A percentile compares a stretch with the other conserved stretches of the same genome.
Conservation (phyloP, 2,329 filamentous ascomycete species). For the Leptographium wingfieldii region DNA sequence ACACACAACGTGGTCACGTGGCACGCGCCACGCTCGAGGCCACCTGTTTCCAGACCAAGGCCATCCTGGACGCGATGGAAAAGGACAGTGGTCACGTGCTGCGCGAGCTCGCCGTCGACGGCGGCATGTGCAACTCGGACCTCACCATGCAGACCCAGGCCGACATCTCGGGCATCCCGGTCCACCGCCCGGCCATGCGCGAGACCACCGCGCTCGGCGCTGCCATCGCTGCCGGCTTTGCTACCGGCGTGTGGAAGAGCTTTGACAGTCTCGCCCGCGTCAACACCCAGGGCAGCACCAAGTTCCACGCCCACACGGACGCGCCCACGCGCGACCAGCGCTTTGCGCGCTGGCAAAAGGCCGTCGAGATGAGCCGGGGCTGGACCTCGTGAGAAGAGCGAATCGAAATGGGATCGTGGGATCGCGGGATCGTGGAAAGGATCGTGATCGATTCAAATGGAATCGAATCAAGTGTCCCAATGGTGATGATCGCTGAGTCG, state of each 20-base stretch:
- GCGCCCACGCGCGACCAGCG: conserved; percentile 24
- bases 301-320: conserved; percentile 55
- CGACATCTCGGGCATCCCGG: conserved; percentile 68
- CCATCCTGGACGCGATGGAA: conserved; percentile 85
- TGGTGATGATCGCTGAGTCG: no score
- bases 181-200: conserved; percentile 75
- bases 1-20: conserved; percentile 76
- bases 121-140: conserved; percentile 79
- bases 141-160: conserved; percentile 88
- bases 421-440: neutral
- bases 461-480: no score
- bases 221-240: conserved; percentile 80
- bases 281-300: conserved; percentile 54
- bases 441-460: neutral
- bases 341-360: conserved; percentile 41
- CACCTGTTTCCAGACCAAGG: conserved; percentile 84
- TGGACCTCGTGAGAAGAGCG: conserved; percentile 22
- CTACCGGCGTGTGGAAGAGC: conserved; percentile 63
- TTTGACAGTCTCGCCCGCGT: conserved; percentile 62
- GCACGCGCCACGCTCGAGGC: conserved; percentile 82
- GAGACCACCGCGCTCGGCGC: conserved; percentile 84
- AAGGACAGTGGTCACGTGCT: conserved; percentile 68
- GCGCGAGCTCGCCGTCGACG: conserved; percentile 67
- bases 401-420: neutral
- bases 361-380: conserved; percentile 44